phyloP scores from a whole-genome alignment of 2,329 filamentous ascomycete genomes.

The Claviceps fusiformis region DNA sequence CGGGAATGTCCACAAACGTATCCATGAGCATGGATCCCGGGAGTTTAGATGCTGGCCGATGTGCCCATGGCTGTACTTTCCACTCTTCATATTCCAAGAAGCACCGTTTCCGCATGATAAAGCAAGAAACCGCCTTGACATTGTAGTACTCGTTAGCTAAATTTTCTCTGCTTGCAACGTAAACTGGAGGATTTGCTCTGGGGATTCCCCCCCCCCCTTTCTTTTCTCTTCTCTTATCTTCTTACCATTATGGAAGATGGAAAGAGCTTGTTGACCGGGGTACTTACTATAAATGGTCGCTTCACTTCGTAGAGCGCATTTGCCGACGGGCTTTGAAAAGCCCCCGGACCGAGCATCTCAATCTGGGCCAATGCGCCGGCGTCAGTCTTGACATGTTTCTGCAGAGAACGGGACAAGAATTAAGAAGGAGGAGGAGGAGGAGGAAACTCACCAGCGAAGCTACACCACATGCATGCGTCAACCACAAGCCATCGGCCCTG shows the following conservation, averaged over 20 bases:
- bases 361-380: not conserved
- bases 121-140: constrained; percentile 3
- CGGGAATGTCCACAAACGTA: constrained; percentile 6
- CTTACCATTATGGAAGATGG: too few species aligned
- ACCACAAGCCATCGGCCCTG: constrained; percentile 1
- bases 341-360: constrained; percentile 3
- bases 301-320: constrained; percentile 5
- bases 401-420: not conserved
- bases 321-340: constrained; percentile 4
- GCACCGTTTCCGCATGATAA: constrained; percentile 4
- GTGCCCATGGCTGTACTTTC: constrained; percentile 3
- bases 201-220: too few species aligned
- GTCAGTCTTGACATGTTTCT: not conserved
- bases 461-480: constrained; percentile 2
- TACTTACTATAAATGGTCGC: constrained; percentile 3
- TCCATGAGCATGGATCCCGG: constrained; percentile 6
- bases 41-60: not conserved
- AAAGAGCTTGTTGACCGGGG: not conserved
- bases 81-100: constrained; percentile 5
- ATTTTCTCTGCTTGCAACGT: not conserved
- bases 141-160: not conserved
- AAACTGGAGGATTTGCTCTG: too few species aligned
- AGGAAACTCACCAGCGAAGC: constrained; percentile 2
- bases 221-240: too few species aligned
- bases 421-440: not conserved